Evolutionary conservation across 1,139 yeast species (phyloP).

Genomic region (Kodamaea anthophila): DNA sequence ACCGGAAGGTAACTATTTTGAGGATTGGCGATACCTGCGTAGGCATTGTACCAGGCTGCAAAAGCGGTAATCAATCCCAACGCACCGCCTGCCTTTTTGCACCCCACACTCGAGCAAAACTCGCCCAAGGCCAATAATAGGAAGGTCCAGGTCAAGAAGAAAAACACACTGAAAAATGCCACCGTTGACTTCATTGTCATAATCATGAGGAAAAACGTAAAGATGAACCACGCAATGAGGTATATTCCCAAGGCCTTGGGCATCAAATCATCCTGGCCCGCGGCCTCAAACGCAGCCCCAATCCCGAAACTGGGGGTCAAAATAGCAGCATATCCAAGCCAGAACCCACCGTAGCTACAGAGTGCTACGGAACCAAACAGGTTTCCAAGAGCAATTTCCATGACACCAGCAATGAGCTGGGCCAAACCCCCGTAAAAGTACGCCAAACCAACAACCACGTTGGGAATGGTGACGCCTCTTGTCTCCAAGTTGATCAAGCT

Average conservation of each 20-base stretch:
- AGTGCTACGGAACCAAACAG: constrained; percentile 62
- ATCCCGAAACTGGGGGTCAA: constrained; percentile 48
- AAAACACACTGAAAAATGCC: constrained; percentile 64
- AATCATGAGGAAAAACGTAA: constrained; percentile 61
- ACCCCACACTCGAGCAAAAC: constrained; percentile 23
- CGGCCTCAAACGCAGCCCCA: constrained; percentile 3
- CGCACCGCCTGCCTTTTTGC: constrained; percentile 70
- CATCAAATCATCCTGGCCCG: constrained; percentile 10
- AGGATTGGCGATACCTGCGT: constrained; percentile 76
- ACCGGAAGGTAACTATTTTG: constrained; percentile 64
- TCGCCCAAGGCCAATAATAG: constrained; percentile 61
- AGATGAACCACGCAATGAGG: constrained; percentile 73
- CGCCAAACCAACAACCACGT: constrained; percentile 42
- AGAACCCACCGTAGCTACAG: constrained; percentile 69
- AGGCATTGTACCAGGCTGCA: constrained; percentile 84
- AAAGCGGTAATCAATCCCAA: constrained; percentile 76
- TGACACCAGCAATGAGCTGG: constrained; percentile 59
- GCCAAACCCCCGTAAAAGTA: constrained; percentile 61
- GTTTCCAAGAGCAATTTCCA: constrained; percentile 62
- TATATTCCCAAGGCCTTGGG: constrained; percentile 61
- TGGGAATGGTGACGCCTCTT: constrained; percentile 43
- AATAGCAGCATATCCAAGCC: constrained; percentile 62
- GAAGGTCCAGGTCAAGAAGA: constrained; percentile 60
- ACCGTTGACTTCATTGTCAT: constrained; percentile 76
- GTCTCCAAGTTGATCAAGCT: constrained; percentile 48